Conservation (phyloP, 129 eudicot species). For the Glebionis coronaria region DNA sequence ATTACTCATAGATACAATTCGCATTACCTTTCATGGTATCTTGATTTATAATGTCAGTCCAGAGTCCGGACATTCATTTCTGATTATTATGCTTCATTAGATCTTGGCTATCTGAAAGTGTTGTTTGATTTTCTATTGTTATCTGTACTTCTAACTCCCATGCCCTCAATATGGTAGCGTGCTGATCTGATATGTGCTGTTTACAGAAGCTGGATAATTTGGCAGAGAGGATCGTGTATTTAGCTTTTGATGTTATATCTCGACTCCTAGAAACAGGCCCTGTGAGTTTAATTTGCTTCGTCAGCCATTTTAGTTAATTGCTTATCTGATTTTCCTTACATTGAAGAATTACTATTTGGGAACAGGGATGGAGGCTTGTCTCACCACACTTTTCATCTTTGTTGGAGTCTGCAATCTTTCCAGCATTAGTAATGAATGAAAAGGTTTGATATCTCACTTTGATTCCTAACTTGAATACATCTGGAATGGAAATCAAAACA, state of each 20-base stretch:
- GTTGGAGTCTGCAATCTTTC: constrained; percentile 60
- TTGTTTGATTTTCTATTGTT: constrained; percentile 3
- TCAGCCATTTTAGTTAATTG: constrained; percentile 10
- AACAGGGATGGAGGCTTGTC: constrained; percentile 85
- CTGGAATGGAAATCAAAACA: not conserved
- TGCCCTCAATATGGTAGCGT: not conserved
- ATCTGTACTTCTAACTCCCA: constrained; percentile 6
- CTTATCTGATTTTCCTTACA: not conserved
- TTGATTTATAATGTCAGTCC: not conserved
- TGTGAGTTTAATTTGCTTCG: constrained; percentile 35
- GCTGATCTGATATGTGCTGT: constrained; percentile 17
- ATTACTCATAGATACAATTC: not conserved
- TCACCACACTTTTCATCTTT: constrained; percentile 79
- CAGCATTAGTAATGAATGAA: constrained; percentile 60
- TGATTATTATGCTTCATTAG: constrained; percentile 2
- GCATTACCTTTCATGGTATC: not conserved
- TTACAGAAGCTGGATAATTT: constrained; percentile 61
- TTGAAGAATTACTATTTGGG: constrained; percentile 9
- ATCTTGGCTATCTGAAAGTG: constrained; percentile 1
- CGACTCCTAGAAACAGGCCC: constrained; percentile 86
- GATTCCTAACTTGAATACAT: constrained; percentile 13
- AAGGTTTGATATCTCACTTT: constrained; percentile 40
- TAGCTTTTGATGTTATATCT: constrained; percentile 75
- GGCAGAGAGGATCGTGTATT: constrained; percentile 59
- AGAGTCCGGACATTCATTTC: not conserved